These are phyloP conservation scores for Yarrowia phangngaensis DNA, from an alignment of 805 yeast species.

Conservation along the genomic window DNA sequence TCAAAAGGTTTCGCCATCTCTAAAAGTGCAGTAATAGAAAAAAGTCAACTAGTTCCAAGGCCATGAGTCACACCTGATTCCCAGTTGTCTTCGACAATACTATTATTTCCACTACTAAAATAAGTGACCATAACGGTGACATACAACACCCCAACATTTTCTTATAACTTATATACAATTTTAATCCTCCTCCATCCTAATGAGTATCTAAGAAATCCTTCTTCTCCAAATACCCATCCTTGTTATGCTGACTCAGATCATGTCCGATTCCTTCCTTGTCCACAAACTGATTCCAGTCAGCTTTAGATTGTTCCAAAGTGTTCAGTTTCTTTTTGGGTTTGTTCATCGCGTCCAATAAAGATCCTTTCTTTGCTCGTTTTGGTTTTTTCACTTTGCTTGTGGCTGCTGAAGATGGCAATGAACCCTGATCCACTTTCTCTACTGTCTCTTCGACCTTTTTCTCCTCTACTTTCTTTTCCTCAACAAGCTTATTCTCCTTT, in stretches of 20 bases:
- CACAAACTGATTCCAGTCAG: constrained; percentile 94
- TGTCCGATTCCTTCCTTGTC: constrained; percentile 80
- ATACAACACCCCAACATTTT: too few relatives aligned
- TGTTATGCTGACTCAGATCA: constrained; percentile 74
- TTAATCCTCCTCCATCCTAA: neutral
- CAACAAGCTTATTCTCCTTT: neutral
- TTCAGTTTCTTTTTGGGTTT: constrained; percentile 68
- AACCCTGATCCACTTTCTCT: neutral
- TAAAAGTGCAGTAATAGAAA: too few relatives aligned
- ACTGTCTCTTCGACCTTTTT: neutral
- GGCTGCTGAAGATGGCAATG: constrained; percentile 6
- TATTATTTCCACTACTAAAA: too few relatives aligned
- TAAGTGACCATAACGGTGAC: too few relatives aligned
- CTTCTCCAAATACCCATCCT: constrained; percentile 85
- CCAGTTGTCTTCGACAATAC: too few relatives aligned
- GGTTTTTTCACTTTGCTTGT: constrained; percentile 21
- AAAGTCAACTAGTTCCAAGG: too few relatives aligned
- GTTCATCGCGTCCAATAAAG: constrained; percentile 21
- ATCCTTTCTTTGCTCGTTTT: constrained; percentile 7
- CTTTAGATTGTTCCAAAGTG: constrained; percentile 84
- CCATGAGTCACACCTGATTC: too few relatives aligned
- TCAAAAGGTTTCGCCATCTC: too few relatives aligned
- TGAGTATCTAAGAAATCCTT: constrained; percentile 70
- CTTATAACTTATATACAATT: constrained; percentile 7
- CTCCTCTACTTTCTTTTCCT: neutral